phyloP scores from a whole-genome alignment of 192 early-diverging fungal genomes.

The Rhizophagus clarus region DNA sequence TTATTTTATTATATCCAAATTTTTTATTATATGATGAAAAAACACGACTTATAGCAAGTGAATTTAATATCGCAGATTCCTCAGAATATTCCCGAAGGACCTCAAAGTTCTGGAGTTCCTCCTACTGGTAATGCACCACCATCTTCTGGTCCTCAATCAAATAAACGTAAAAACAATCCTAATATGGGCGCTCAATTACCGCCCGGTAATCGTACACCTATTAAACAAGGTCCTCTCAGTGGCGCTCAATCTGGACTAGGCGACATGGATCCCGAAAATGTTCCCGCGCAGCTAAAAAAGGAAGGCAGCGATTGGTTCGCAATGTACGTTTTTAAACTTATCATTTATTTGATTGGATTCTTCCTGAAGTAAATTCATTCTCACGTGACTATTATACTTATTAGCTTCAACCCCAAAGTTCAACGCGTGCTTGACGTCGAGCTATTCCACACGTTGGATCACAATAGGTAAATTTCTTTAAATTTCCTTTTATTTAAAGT shows the following conservation, averaged over 20 bases:
- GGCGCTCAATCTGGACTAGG: constrained; percentile 44
- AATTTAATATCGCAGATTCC: constrained; percentile 19
- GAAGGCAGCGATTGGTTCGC: constrained; percentile 90
- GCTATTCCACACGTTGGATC: constrained; percentile 60
- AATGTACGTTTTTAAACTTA: constrained; percentile 50
- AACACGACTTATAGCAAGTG: too few species aligned
- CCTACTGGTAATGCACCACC: constrained; percentile 22
- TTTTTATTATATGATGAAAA: background rate
- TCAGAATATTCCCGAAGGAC: constrained; percentile 26
- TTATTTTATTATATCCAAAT: background rate
- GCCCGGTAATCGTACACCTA: constrained; percentile 29
- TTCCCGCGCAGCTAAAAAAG: constrained; percentile 72
- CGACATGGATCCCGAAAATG: constrained; percentile 79
- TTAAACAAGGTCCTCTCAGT: constrained; percentile 34
- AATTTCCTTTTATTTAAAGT: constrained; percentile 27
- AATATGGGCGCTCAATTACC: constrained; percentile 19
- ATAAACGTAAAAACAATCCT: constrained; percentile 27
- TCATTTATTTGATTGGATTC: background rate
- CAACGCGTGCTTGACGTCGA: constrained; percentile 66
- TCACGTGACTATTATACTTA: constrained; percentile 8
- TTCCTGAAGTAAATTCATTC: background rate
- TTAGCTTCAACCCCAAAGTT: constrained; percentile 66
- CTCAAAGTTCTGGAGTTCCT: constrained; percentile 26
- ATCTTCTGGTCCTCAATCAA: constrained; percentile 13
- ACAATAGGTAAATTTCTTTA: constrained; percentile 38